Evolutionary conservation across 2,329 filamentous ascomycete species (phyloP).

Genomic region (Aspergillus latus): DNA sequence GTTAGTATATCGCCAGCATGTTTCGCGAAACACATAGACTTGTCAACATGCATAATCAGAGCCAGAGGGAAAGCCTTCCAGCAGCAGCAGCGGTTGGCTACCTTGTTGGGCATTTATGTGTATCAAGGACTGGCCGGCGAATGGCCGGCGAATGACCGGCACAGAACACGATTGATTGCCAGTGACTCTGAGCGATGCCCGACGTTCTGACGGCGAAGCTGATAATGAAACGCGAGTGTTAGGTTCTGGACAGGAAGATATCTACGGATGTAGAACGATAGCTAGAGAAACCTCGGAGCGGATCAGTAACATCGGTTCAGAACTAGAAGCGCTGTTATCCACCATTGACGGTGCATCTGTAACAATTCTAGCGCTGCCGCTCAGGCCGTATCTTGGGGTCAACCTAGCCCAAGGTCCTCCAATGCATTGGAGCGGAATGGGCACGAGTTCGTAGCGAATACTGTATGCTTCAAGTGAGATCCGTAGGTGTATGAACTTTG

Average conservation of each 20-base stretch:
- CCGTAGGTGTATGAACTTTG: background rate
- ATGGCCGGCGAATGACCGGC: no score
- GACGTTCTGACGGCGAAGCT: background rate
- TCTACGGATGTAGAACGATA: background rate
- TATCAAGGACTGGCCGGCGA: background rate
- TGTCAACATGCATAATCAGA: slow-evolving; percentile 4
- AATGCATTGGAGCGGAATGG: slow-evolving; percentile 2
- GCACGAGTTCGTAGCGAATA: background rate
- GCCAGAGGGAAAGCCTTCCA: background rate
- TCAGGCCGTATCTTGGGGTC: background rate
- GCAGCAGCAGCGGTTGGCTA: background rate
- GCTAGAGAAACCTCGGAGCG: background rate
- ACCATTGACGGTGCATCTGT: background rate
- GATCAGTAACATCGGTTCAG: background rate
- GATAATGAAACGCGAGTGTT: background rate
- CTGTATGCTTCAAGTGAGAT: background rate
- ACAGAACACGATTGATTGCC: background rate
- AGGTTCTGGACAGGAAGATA: background rate
- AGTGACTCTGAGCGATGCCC: background rate
- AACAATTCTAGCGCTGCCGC: background rate
- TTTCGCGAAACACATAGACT: background rate
- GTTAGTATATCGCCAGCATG: background rate
- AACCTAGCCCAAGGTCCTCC: slow-evolving; percentile 2
- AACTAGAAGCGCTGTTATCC: background rate
- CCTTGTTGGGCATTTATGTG: background rate